phyloP scores from a whole-genome alignment of 805 yeast genomes.

The Metschnikowia matae region DNA sequence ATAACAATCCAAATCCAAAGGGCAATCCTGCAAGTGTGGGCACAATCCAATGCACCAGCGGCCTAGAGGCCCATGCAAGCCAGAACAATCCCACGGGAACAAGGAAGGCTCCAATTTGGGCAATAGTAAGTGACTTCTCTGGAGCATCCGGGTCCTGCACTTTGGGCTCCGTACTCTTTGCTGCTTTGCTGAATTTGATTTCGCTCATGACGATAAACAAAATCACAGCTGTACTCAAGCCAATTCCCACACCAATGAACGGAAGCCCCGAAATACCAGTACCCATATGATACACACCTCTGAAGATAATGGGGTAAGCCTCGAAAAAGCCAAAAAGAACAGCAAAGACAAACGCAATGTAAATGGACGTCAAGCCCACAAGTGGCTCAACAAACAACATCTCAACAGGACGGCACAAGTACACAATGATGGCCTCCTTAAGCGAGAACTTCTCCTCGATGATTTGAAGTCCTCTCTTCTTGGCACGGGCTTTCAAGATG shows the following conservation, averaged over 20 bases:
- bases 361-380: constrained; percentile 62
- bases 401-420: constrained; percentile 58
- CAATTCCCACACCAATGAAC: constrained; percentile 69
- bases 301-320: constrained; percentile 71
- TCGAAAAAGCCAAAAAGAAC: constrained; percentile 77
- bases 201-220: constrained; percentile 51
- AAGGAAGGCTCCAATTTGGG: constrained; percentile 63
- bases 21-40: constrained; percentile 76
- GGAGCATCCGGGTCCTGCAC: constrained; percentile 65
- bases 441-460: constrained; percentile 33
- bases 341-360: constrained; percentile 72
- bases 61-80: constrained; percentile 74
- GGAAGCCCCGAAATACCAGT: constrained; percentile 64
- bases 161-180: constrained; percentile 37
- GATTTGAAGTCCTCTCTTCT: constrained; percentile 52
- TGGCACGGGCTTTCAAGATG: constrained; percentile 22
- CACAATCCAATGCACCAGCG: constrained; percentile 67
- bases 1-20: constrained; percentile 68
- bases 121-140: constrained; percentile 55
- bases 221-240: constrained; percentile 53
- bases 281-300: constrained; percentile 57
- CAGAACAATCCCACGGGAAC: constrained; percentile 71
- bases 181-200: constrained; percentile 24
- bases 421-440: constrained; percentile 43
- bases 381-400: constrained; percentile 75